Percentiles rank a stretch among this genome's conserved stretches.
Evolutionary conservation across 2,329 filamentous ascomycete species (phyloP).

Genomic region (Cladophialophora immunda): DNA sequence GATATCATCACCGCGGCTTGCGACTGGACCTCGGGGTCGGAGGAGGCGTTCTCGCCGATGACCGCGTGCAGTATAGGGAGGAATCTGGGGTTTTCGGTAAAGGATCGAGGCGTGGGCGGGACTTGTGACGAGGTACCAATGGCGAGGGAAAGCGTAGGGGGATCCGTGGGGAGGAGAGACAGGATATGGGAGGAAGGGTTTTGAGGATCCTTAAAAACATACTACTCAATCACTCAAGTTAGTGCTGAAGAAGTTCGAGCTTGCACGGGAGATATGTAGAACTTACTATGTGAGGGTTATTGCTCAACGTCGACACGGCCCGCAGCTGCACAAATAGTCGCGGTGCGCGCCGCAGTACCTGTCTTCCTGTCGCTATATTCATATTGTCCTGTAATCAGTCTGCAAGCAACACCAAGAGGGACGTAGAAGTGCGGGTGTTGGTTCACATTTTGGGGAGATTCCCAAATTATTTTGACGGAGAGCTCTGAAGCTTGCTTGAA

Average conservation of each 20-base stretch:
- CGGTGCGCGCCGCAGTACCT: conserved; percentile 18
- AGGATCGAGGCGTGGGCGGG: conserved; percentile 64
- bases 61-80: conserved; percentile 65
- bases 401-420: background rate
- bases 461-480: background rate
- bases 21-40: conserved; percentile 65
- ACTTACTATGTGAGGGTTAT: conserved; percentile 37
- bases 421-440: background rate
- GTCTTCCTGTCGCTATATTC: conserved; percentile 12
- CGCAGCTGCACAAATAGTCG: conserved; percentile 26
- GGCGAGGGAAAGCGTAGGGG: conserved; percentile 62
- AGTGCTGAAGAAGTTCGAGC: background rate
- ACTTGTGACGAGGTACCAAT: conserved; percentile 62
- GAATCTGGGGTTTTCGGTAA: conserved; percentile 66
- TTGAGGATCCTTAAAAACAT: conserved; percentile 49
- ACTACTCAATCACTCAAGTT: conserved; percentile 29
- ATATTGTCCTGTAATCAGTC: conserved; percentile 1
- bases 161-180: conserved; percentile 64
- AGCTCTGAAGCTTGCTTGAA: background rate
- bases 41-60: conserved; percentile 60
- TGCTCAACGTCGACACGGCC: conserved; percentile 33
- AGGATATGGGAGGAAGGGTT: conserved; percentile 54
- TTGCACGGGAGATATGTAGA: background rate
- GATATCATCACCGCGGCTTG: conserved; percentile 69
- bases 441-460: background rate